A percentile compares a stretch with the other conserved stretches of the same genome.
Evolutionary conservation across 1,139 yeast species (phyloP).

Genomic region (Taiozyma sp.): DNA sequence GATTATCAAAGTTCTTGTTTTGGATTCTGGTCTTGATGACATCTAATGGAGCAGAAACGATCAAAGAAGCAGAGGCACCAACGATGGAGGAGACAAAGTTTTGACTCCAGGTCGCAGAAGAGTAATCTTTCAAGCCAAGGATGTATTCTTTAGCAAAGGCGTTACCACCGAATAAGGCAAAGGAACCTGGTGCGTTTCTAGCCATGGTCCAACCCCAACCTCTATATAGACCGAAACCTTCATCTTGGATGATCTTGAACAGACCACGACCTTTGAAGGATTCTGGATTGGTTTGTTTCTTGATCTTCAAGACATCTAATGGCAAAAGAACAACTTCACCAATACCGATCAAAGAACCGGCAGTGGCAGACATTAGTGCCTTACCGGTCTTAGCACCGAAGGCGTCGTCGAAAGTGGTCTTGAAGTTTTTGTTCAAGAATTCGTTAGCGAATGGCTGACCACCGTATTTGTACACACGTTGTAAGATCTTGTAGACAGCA

Average conservation of each 20-base stretch:
- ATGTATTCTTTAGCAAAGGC: slow-evolving; percentile 98
- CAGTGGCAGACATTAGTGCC: slow-evolving; percentile 93
- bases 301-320: slow-evolving; percentile 92
- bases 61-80: slow-evolving; percentile 96
- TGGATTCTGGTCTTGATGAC: slow-evolving; percentile 98
- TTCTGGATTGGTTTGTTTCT: slow-evolving; percentile 99
- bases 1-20: slow-evolving; percentile 92
- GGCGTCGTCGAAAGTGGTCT: slow-evolving; percentile 59
- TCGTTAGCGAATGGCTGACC: slow-evolving; percentile 99
- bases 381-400: slow-evolving; percentile 96
- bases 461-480: slow-evolving; percentile 97
- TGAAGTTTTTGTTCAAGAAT: slow-evolving; percentile 74
- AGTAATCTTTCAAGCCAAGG: slow-evolving; percentile 79
- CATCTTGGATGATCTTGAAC: slow-evolving; percentile 77
- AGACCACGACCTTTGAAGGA: slow-evolving; percentile 97
- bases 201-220: slow-evolving; percentile 99
- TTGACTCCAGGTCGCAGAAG: slow-evolving; percentile 91
- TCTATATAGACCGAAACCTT: slow-evolving; percentile 89
- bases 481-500: slow-evolving; percentile 93
- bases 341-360: slow-evolving; percentile 95
- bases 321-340: slow-evolving; percentile 97
- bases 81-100: slow-evolving; percentile 94
- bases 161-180: slow-evolving; percentile 96
- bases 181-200: slow-evolving; percentile 98
- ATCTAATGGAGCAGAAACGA: slow-evolving; percentile 96